Percentiles rank a stretch among this genome's conserved stretches.
These are phyloP conservation scores for Fusarium phyllophilum DNA, from an alignment of 2,329 filamentous ascomycete species.

Conservation along the genomic window DNA sequence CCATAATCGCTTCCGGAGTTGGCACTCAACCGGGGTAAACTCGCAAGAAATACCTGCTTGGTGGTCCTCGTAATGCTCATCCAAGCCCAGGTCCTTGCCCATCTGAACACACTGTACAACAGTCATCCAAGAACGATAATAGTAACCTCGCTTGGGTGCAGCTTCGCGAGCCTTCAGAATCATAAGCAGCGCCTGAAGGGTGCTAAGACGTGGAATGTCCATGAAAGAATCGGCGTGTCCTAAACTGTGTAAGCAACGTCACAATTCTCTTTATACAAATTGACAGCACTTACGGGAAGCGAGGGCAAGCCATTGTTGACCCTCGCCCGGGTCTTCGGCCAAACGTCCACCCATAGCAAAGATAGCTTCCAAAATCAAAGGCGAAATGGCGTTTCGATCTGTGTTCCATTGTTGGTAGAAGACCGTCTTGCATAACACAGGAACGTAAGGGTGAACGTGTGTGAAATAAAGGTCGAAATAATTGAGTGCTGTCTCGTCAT, in stretches of 20 bases:
- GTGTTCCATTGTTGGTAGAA: constrained; percentile 93
- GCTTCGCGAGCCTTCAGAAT: constrained; percentile 91
- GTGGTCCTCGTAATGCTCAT: constrained; percentile 87
- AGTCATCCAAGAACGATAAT: constrained; percentile 97
- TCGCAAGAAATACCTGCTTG: constrained; percentile 76
- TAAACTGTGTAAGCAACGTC: constrained; percentile 50
- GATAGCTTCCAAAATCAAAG: constrained; percentile 86
- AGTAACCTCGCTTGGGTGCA: constrained; percentile 93
- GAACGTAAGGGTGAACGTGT: constrained; percentile 92
- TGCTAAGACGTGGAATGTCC: constrained; percentile 89
- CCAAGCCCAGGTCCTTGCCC: constrained; percentile 88
- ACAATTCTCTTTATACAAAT: not conserved
- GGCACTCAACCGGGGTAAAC: constrained; percentile 76
- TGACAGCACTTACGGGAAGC: constrained; percentile 72
- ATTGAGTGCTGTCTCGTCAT: constrained; percentile 80
- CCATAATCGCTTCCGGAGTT: constrained; percentile 88
- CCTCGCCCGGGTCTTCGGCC: constrained; percentile 83
- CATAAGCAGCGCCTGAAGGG: constrained; percentile 88
- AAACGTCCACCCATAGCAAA: constrained; percentile 89
- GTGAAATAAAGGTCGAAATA: constrained; percentile 93
- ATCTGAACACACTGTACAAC: constrained; percentile 92
- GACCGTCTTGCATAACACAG: constrained; percentile 82
- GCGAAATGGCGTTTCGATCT: constrained; percentile 85
- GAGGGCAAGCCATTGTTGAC: constrained; percentile 91
- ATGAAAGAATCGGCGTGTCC: constrained; percentile 94